Conservation (phyloP, 306 rosid genomes). For the Vicia villosa region DNA sequence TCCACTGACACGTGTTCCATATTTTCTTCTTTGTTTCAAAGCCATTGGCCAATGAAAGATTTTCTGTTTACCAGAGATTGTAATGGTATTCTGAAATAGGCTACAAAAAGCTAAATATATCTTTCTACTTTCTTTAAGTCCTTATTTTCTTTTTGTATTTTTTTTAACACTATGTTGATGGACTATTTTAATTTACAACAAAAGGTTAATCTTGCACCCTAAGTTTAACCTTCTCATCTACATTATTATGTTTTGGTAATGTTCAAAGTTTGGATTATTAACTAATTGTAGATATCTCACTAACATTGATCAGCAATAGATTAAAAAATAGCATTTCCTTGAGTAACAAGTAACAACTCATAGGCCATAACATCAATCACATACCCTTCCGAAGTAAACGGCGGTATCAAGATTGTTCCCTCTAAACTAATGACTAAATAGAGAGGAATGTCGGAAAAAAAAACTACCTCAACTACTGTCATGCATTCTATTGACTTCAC, state of each 20-base stretch:
- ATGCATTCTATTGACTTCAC: neutral
- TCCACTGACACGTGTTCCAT: constrained; percentile 18
- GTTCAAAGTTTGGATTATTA: constrained; percentile 3
- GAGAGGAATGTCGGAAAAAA: constrained; percentile 1
- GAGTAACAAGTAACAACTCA: constrained; percentile 20
- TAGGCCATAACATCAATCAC: constrained; percentile 15
- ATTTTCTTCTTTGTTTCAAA: neutral
- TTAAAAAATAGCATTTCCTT: neutral
- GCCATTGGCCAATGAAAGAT: constrained; percentile 5
- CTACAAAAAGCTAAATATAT: neutral
- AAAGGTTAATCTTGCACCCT: neutral
- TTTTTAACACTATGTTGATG: neutral
- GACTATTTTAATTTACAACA: constrained; percentile 5
- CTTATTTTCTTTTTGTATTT: neutral
- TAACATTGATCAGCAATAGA: neutral
- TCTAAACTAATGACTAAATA: neutral
- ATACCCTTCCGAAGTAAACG: neutral
- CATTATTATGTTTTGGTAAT: neutral
- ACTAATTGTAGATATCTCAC: neutral
- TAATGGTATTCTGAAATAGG: constrained; percentile 4
- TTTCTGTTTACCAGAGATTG: neutral
- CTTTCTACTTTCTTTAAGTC: neutral
- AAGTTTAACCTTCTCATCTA: neutral
- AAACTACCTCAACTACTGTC: constrained; percentile 18
- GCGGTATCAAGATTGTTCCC: constrained; percentile 1